phyloP scores from a whole-genome alignment of 352 stramenopile species.

The Pythium insidiosum region DNA sequence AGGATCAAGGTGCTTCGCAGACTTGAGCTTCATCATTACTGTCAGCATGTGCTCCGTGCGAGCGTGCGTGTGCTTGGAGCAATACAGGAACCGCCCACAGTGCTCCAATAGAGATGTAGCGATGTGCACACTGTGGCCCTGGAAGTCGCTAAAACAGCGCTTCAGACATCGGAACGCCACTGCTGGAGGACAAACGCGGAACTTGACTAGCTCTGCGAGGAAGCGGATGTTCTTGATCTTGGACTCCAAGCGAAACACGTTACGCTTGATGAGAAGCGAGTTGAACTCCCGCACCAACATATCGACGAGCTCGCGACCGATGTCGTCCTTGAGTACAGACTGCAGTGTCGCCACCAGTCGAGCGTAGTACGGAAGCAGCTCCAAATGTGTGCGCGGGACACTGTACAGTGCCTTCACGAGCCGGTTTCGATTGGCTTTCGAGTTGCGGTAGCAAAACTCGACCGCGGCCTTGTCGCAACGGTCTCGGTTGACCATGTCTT shows the following conservation, averaged over 20 bases:
- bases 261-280: constrained; percentile 89
- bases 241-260: constrained; percentile 91
- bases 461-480: constrained; percentile 94
- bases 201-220: constrained; percentile 96
- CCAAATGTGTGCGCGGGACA: constrained; percentile 89
- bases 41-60: constrained; percentile 88
- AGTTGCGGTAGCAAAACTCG: constrained; percentile 95
- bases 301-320: constrained; percentile 84
- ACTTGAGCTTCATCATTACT: constrained; percentile 95
- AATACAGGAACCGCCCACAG: constrained; percentile 94
- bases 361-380: constrained; percentile 94
- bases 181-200: constrained; percentile 92
- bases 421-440: constrained; percentile 86
- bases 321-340: constrained; percentile 88
- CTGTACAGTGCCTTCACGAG: constrained; percentile 92
- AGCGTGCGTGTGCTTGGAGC: constrained; percentile 90
- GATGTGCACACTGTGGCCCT: constrained; percentile 93
- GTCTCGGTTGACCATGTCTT: constrained; percentile 92
- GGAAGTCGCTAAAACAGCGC: constrained; percentile 94
- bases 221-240: constrained; percentile 95
- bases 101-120: constrained; percentile 95
- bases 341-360: constrained; percentile 91
- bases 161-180: constrained; percentile 91
- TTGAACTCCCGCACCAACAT: constrained; percentile 95
- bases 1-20: constrained; percentile 87